Base-by-base conservation (phyloP, 73 alveolate genomes). In the Urostyla sp. region DNA sequence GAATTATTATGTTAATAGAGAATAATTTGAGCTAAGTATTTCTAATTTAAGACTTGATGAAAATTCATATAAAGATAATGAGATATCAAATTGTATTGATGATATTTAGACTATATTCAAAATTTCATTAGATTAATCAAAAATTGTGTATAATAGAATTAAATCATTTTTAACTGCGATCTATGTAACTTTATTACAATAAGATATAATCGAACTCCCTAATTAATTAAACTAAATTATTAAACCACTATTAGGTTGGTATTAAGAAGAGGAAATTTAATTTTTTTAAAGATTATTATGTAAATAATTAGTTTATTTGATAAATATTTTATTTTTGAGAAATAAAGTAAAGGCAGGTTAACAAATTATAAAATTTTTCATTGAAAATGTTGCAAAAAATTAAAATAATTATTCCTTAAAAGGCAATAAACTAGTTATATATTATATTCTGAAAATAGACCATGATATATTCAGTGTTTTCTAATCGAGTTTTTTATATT, bases 231-330 rank as follows among this genome's bases (percentile, higher is more conserved):
- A 55, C 27, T 26, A 43, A 20, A 26, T 75, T 7, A 75, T 75
- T 20, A 75, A 75, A 45, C 87, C 87, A 23, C n/a, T 75, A 1
- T 45, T 75, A 28, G 49, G 40, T 23, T 27, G 57, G 32, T 37
- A 38, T 11, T 56, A 75, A 27, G 20, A 61, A 1, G 87, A 75
- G 67, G 3, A 23, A 2, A 34, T 43, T 31, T 67, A 54, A 28
- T 53, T 28, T 30, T 30, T 75, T 21, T 40, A 75, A 37, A 67
- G 57, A 18, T 18, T 56, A 0, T 18, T 27, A 13, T 5, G 43
- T n/a, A 8, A 6, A 6, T 45, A 45, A 7, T 18, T 49, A 10
- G 45, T 69, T 20, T 24, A 7, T 13, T 23, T 69, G 16, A 45
- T 69, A 24, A 26, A 48, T 1, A 2, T 49, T 0, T 26, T 69